phyloP scores from a whole-genome alignment of 2,329 filamentous ascomycete genomes.

The Knoxdaviesia proteae region DNA sequence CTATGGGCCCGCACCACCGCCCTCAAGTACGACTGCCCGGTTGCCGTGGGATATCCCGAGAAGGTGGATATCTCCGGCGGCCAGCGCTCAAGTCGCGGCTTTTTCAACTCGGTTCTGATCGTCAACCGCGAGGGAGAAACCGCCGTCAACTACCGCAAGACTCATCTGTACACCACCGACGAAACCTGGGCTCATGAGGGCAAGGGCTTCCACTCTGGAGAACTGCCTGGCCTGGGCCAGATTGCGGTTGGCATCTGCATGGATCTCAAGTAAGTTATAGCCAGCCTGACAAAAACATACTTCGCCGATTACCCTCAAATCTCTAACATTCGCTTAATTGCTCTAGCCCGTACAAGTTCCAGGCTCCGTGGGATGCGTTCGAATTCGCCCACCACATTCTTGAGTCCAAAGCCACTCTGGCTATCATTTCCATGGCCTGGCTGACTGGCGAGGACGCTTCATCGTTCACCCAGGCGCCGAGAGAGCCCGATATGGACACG shows the following conservation, averaged over 20 bases:
- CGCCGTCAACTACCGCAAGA: slow-evolving; percentile 39
- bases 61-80: slow-evolving; percentile 28
- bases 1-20: slow-evolving; percentile 52
- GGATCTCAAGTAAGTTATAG: slow-evolving; percentile 35
- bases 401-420: slow-evolving; percentile 32
- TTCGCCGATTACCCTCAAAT: background rate
- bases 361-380: slow-evolving; percentile 17
- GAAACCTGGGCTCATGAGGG: slow-evolving; percentile 37
- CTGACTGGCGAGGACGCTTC: slow-evolving; percentile 34
- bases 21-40: slow-evolving; percentile 42
- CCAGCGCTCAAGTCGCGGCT: slow-evolving; percentile 30
- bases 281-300: background rate
- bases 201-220: slow-evolving; percentile 25
- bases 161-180: slow-evolving; percentile 32
- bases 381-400: slow-evolving; percentile 35
- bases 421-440: slow-evolving; percentile 64
- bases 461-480: slow-evolving; percentile 22
- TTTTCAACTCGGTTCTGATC: slow-evolving; percentile 32
- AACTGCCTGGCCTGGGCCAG: slow-evolving; percentile 25
- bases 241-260: slow-evolving; percentile 42
- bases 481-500: slow-evolving; percentile 50
- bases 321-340: background rate
- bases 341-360: slow-evolving; percentile 15
- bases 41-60: slow-evolving; percentile 58
- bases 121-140: slow-evolving; percentile 38